A percentile compares a stretch with the other conserved stretches of the same genome.
These are phyloP conservation scores for Juncus inflexus DNA, from an alignment of 176 grass and related monocot species.

Conservation along the genomic window DNA sequence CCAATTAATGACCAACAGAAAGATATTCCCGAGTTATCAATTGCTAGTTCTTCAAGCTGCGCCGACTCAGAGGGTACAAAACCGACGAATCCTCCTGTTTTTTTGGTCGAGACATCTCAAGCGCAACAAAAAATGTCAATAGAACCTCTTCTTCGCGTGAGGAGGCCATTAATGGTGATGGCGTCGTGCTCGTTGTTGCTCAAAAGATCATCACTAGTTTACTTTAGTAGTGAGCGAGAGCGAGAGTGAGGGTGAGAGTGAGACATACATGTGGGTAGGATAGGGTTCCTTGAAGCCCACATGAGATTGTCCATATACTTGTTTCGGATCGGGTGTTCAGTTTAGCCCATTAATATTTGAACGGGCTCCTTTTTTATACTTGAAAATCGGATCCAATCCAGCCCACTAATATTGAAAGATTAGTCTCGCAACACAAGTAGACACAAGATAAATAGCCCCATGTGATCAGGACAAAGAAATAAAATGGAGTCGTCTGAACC, in stretches of 20 bases:
- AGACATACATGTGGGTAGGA: neutral
- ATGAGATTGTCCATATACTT: too few relatives aligned
- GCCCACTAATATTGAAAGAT: too few relatives aligned
- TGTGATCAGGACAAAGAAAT: too few relatives aligned
- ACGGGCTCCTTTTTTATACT: too few relatives aligned
- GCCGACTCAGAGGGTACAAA: conserved; percentile 51
- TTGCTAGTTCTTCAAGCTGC: conserved; percentile 46
- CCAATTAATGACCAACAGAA: conserved; percentile 59
- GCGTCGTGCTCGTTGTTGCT: conserved; percentile 36
- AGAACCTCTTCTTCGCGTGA: conserved; percentile 25
- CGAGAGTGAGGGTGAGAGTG: neutral
- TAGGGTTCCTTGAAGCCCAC: too few relatives aligned
- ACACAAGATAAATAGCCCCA: too few relatives aligned
- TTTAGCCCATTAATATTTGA: too few relatives aligned
- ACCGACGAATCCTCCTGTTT: conserved; percentile 38
- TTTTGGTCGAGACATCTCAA: conserved; percentile 50
- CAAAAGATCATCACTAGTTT: neutral
- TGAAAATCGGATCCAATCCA: neutral
- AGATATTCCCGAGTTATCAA: conserved; percentile 36
- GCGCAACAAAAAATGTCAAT: conserved; percentile 21
- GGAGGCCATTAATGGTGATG: conserved; percentile 38
- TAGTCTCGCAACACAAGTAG: too few relatives aligned
- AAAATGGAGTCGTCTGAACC: too few relatives aligned
- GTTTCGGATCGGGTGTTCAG: too few relatives aligned
- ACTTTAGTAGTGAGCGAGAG: neutral